Base-by-base conservation (phyloP, 768 basidiomycete species). In the Paxillus rubicundulus region DNA sequence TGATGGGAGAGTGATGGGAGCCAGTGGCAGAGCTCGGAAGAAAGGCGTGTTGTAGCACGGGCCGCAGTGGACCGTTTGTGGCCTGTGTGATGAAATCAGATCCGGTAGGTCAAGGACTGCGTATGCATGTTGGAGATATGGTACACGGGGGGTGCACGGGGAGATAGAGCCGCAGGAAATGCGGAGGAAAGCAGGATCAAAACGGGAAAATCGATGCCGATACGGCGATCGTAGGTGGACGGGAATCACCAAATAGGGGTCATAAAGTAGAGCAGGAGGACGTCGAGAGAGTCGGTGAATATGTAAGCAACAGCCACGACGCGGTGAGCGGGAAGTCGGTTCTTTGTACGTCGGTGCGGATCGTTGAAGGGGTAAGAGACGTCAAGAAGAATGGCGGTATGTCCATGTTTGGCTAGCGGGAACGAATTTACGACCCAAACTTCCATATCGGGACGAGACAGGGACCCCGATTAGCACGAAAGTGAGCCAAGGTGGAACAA, bases 381-480 rank as follows among this genome's bases (percentile, higher is more conserved):
- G 34, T 28, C 8, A 37, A 47, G 53, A 40, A 49, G 59, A 59
- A 56, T 51, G 54, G 41, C 14, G 12, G 37, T 1, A 17, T 54
- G 45, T 13, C 66, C 53, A 50, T 33, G 68, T 52, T 37, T 1
- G 48, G 48, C 16, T 41, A 57, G 43, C 33, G 48, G 44, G 58
- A 45, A 17, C 44, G 16, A 37, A 34, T 52, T 46, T 34, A 34
- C 38, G 52, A 55, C 61, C 63, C 56, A 10, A 10, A 59, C 56
- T 52, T 56, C 64, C 56, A 61, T 44, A 59, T 5, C 45, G 36
- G 48, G 64, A 17, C 42, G 13, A n/a, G 50, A 50, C 39, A 37
- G 54, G 60, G 68, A 69, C 68, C 68, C 68, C 68, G 51, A 61
- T 21, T 48, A 71, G 58, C 17, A 63, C 39, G 2, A 59, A 69